Evolutionary conservation across 148 eudicot species (phyloP).

Genomic region (Nepenthes gracilis): DNA sequence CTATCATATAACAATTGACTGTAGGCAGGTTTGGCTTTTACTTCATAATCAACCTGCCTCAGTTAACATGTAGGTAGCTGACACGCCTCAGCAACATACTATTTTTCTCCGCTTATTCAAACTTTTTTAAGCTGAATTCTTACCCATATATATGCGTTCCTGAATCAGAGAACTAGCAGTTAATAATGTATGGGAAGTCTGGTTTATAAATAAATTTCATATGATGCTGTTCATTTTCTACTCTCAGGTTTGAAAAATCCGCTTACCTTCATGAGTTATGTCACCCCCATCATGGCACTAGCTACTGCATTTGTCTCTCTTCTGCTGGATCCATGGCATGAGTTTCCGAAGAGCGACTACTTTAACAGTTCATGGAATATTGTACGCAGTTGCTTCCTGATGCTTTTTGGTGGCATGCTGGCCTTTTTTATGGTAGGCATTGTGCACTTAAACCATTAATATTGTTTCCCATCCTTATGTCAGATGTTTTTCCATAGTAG

Average conservation of each 20-base stretch:
- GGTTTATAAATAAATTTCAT: neutral
- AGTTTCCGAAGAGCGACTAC: conserved; percentile 48
- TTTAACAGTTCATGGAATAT: conserved; percentile 74
- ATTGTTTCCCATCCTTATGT: neutral
- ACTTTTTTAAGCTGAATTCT: too few relatives aligned
- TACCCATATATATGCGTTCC: too few relatives aligned
- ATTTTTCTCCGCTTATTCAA: too few relatives aligned
- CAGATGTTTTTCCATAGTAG: neutral
- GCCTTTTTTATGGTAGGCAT: conserved; percentile 80
- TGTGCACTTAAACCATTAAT: neutral
- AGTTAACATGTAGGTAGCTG: too few relatives aligned
- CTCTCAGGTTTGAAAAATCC: conserved; percentile 86
- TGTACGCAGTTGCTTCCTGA: conserved; percentile 62
- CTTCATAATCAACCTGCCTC: too few relatives aligned
- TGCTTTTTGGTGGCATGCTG: conserved; percentile 94
- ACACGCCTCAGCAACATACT: too few relatives aligned
- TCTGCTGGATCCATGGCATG: conserved; percentile 87
- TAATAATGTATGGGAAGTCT: neutral
- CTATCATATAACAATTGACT: too few relatives aligned
- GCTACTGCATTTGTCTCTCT: conserved; percentile 72
- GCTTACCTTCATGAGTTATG: conserved; percentile 85
- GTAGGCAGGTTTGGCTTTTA: too few relatives aligned
- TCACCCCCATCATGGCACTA: conserved; percentile 89
- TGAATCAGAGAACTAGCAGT: neutral
- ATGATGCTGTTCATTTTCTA: too few relatives aligned